Evolutionary conservation across 805 yeast genomes (phyloP), one percentile per base, ranked within the genome.

Genomic region (Saccharomycopsis microspora): DNA sequence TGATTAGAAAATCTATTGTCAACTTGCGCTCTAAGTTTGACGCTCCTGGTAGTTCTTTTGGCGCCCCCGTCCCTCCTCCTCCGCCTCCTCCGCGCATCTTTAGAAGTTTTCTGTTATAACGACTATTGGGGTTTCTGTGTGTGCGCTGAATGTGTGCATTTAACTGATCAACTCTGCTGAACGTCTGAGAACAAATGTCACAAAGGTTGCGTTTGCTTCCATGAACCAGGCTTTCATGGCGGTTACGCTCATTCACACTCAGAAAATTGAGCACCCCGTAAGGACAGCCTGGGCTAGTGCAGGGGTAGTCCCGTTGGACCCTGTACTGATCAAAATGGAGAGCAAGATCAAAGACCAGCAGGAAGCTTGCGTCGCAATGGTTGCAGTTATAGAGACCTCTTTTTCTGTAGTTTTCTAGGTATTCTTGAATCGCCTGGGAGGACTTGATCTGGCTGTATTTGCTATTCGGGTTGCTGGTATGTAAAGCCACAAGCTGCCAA

Each of bases 341-440:
- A 27, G 53, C 53, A n/a, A 48, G 39, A 27, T 50, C 53, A 5
- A 42, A 44, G 28, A 48, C 39, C n/a, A 27, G 43, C 10, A 32
- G 44, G 31, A 39, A 50, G 29, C 41, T 34, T 5, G 33, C 8
- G 11, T 43, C 47, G 48, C 53, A 50, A 39, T 50, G 53, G 37
- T 47, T 50, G 45, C 53, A 50, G 29, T 44, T 43, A 39, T 43
- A 50, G 8, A 55, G 47, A 58, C 63, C 75, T 73, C 74, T 70
- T 59, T 68, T 68, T 5, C 50, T 39, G 29, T 49, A 42, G 30
- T 34, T 49, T n/a, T 7, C 19, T n/a, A 49, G 35, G 36, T 48
- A 48, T 11, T 30, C 45, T 30, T 45, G n/a, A 41, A 48, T 48
- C 11, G 19, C 45, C 8, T 39, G 38, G 10, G 45, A 40, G 11